Conservation (phyloP, 305 asterid species). For the Fraxinus platypoda region DNA sequence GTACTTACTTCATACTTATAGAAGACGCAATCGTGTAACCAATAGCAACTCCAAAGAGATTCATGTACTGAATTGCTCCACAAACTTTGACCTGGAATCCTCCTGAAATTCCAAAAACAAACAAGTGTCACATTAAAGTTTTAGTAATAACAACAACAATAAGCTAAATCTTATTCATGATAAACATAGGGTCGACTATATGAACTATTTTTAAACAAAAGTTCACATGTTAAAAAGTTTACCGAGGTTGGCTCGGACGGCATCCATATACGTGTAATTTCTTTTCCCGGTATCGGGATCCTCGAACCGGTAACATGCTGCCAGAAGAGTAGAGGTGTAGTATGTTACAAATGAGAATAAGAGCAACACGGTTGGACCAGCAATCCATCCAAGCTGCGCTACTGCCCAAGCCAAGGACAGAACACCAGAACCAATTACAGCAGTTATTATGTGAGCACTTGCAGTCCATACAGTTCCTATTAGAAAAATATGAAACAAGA, state of each 20-base stretch:
- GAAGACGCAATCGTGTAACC: slow-evolving; percentile 39
- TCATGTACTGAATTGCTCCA: slow-evolving; percentile 39
- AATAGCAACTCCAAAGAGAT: slow-evolving; percentile 33
- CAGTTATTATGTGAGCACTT: slow-evolving; percentile 53
- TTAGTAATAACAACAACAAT: neutral
- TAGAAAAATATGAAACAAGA: neutral
- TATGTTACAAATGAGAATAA: slow-evolving; percentile 40
- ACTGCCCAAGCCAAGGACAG: slow-evolving; percentile 51
- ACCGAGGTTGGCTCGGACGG: slow-evolving; percentile 40
- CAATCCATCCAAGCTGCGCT: slow-evolving; percentile 54
- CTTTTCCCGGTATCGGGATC: slow-evolving; percentile 37
- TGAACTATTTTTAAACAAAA: neutral
- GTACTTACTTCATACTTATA: slow-evolving; percentile 35
- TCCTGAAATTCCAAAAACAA: slow-evolving; percentile 24
- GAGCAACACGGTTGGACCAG: slow-evolving; percentile 39
- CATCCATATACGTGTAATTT: slow-evolving; percentile 54
- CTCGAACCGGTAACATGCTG: slow-evolving; percentile 36
- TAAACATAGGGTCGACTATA: neutral
- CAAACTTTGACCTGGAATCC: slow-evolving; percentile 30
- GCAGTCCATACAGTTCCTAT: slow-evolving; percentile 46
- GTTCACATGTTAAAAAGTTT: neutral
- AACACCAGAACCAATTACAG: slow-evolving; percentile 57
- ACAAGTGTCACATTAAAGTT: neutral
- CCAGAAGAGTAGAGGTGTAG: slow-evolving; percentile 39
- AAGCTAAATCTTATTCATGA: neutral